Base-by-base conservation (phyloP, 2,329 filamentous ascomycete species). In the Zymoseptoria pseudotritici region DNA sequence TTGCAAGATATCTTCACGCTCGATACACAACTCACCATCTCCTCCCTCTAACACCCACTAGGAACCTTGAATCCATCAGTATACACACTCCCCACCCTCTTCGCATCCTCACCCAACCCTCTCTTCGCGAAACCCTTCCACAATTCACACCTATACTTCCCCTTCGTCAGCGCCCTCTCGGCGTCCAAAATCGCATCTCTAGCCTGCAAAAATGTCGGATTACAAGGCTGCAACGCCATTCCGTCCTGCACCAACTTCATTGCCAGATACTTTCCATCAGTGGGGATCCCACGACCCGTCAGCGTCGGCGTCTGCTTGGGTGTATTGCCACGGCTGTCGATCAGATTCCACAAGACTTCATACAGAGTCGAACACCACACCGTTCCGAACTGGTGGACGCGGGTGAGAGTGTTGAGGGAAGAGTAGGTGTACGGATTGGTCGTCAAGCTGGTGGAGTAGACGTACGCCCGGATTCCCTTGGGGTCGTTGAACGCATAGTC, bases 51-150 rank as follows among this genome's bases (percentile, higher is more conserved):
- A 31, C 61, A 63, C 17, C 61, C 61, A 4, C 20, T 56, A 11
- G 60, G 62, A 26, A 63, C 22, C 21, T 56, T 58, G 19, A 63
- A 63, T 17, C 58, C 58, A 57, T 63, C 62, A 17, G 55, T 59
- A 36, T 62, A 63, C 2, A 58, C 58, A 8, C 5, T 53, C 20
- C 58, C 60, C 24, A 49, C 50, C 9, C 36, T 58, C 49, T 24
- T 42, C 19, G 55, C 55, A 58, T 55, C 56, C 53, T 61, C 59
- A 17, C 82, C 82, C 2, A 84, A 69, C n/a, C 82, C 82, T 53
- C 82, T 73, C 77, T 83, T 84, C 1, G 82, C 81, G 65, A 84
- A 84, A 0, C 67, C 82, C 13, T 65, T 80, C 82, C 82, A 84
- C 60, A 84, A 71, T 64, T 76, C 75, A 57, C 82, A 84, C 11